phyloP scores from a whole-genome alignment of 192 early-diverging fungal species.

The Lobulomyces angularis region DNA sequence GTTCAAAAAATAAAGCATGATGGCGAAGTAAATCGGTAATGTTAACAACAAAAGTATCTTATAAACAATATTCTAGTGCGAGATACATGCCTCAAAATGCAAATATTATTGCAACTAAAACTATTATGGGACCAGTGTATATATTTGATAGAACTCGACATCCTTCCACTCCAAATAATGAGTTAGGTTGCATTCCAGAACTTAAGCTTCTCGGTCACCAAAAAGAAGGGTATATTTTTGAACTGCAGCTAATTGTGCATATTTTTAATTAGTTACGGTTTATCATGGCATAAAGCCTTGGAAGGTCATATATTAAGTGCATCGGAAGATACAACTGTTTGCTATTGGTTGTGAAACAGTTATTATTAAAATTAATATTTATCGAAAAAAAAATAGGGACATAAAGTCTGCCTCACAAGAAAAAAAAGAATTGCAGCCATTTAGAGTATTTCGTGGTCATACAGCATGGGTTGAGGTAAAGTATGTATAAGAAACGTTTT shows the following conservation, averaged over 20 bases:
- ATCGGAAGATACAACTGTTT: constrained; percentile 82
- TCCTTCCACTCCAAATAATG: constrained; percentile 57
- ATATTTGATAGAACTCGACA: constrained; percentile 92
- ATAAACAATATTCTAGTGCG: constrained; percentile 38
- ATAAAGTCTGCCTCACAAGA: constrained; percentile 69
- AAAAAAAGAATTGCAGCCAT: constrained; percentile 59
- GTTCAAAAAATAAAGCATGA: constrained; percentile 91
- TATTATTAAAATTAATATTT: background rate
- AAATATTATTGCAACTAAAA: constrained; percentile 91
- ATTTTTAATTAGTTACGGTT: constrained; percentile 52
- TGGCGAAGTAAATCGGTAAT: constrained; percentile 81
- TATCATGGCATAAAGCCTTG: constrained; percentile 77
- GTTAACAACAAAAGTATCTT: constrained; percentile 1
- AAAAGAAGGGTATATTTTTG: constrained; percentile 67
- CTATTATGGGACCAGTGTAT: constrained; percentile 82
- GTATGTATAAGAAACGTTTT: background rate
- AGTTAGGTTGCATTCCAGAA: constrained; percentile 73
- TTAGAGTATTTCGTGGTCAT: constrained; percentile 70
- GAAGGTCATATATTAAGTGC: constrained; percentile 79
- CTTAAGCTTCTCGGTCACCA: constrained; percentile 75
- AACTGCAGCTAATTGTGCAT: background rate
- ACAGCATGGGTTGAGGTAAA: constrained; percentile 77
- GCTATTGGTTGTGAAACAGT: constrained; percentile 49
- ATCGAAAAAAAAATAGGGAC: constrained; percentile 44
- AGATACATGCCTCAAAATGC: constrained; percentile 94